Conservation (phyloP, 1,284 basidiomycete species). For the Bondarzewia mesenterica region DNA sequence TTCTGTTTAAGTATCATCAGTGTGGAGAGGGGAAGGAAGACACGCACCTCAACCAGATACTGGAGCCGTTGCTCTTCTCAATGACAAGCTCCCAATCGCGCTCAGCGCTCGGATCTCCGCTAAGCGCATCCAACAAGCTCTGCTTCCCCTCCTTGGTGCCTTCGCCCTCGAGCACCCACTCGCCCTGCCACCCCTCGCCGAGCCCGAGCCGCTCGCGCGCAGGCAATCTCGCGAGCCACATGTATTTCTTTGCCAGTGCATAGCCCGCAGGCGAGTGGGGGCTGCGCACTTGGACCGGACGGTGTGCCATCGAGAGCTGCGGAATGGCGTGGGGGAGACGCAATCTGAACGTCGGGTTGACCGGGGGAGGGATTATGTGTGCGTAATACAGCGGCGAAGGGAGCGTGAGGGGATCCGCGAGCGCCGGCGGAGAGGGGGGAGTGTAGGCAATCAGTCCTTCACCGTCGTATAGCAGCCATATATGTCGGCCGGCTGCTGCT, state of each 20-base stretch:
- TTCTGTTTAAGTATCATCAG: no score
- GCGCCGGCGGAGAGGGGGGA: slow-evolving; percentile 41
- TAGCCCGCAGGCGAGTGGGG: slow-evolving; percentile 48
- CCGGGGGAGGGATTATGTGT: slow-evolving; percentile 47
- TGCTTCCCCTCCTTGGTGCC: slow-evolving; percentile 62
- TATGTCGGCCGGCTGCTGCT: neutral
- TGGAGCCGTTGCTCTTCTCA: slow-evolving; percentile 49
- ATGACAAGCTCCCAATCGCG: slow-evolving; percentile 52
- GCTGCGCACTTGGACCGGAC: slow-evolving; percentile 40
- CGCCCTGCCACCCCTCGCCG: slow-evolving; percentile 63
- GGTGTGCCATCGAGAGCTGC: slow-evolving; percentile 34
- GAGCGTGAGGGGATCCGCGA: slow-evolving; percentile 47
- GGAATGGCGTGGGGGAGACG: no score
- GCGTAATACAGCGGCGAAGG: slow-evolving; percentile 68
- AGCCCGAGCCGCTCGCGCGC: slow-evolving; percentile 33
- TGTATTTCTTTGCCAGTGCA: slow-evolving; percentile 46
- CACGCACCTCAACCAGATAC: slow-evolving; percentile 54
- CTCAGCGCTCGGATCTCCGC: slow-evolving; percentile 22
- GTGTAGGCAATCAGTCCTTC: slow-evolving; percentile 45
- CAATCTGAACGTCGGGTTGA: slow-evolving; percentile 43
- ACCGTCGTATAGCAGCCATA: slow-evolving; percentile 69
- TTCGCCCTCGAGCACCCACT: slow-evolving; percentile 69
- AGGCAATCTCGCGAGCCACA: slow-evolving; percentile 52
- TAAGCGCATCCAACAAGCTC: slow-evolving; percentile 44
- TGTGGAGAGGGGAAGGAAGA: neutral